Base-by-base conservation (phyloP, 2,329 filamentous ascomycete species). In the Epichloe scottii region DNA sequence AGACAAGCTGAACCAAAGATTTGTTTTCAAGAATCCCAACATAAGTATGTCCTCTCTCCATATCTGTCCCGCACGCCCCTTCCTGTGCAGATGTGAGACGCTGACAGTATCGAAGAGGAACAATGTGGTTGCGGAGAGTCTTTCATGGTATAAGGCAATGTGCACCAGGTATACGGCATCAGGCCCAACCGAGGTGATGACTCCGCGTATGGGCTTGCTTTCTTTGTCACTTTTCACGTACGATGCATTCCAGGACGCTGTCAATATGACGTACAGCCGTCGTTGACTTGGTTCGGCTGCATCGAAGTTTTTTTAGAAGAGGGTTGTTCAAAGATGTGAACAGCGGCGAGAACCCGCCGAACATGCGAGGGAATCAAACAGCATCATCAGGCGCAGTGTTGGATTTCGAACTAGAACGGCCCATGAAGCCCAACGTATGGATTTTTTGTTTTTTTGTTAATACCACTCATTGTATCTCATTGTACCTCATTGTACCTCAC, bases 71-170 rank as follows among this genome's bases (percentile, higher is more conserved):
- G 2, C 17, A 26, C 2, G 38, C 21, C 4, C n/a, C 51, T 51
- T 67, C 19, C 15, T 30, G 35, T 21, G n/a, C 72, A 66, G 71
- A 1, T 15, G 14, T 26, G 2, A 59, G 34, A 15, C 11, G 46
- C 58, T 60, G 6, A 48, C 39, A 5, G 11, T 44, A n/a, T 44
- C 10, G 14, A 66, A 96, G 90, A 95, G 77, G 91, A 95, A 65
- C 80, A 94, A 75, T 97, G 91, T 62, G 91, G 91, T 39, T 97
- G 91, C 59, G 91, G 91, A 63, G 91, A 97, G 72, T 95, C 89
- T 1, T 97, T 97, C 66, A 95, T 89, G 84, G 86, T 90, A 51
- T 82, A 66, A 61, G 48, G 50, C 4, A 26, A 17, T 44, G 15
- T 11, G 40, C 2, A 21, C 14, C 40, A 30, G 26, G 26, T 30